Evolutionary conservation across 1,139 yeast species (phyloP), one percentile per base, ranked within the genome.

Genomic region (Geotrichum macrosporum): DNA sequence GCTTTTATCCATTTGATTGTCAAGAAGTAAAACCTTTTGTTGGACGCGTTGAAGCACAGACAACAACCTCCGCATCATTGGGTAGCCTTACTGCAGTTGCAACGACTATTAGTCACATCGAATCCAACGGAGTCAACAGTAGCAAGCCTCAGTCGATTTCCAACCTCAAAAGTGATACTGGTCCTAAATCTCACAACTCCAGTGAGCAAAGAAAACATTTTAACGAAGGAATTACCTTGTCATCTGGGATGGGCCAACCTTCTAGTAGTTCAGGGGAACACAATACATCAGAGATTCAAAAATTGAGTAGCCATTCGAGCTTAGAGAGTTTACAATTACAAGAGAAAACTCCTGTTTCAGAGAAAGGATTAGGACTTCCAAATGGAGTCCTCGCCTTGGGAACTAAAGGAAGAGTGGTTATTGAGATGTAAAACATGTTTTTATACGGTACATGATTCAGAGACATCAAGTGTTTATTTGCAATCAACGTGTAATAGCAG

Each of bases 1-100:
- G 24, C 19, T 47, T 47, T 43, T 35, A 16, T 9, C 42, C 45
- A 2, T 47, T 47, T 31, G 43, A 47, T 19, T 26, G 20, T 18
- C 42, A 35, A 5, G 33, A 26, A 3, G 41, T 31, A 8, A 37
- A 30, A 10, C 2, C 12, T 19, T 13, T 5, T 16, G 3, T 5
- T 24, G 9, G 9, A 8, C 10, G 9, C 6, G 27, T 8, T 24
- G 27, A 24, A 8, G 27, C 9, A 24, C 10, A 8, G 10, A 24
- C 27, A 24, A 10, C 6, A 24, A 5, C 21, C 9, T 10, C 38
- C 5, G 12, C 20, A n/a, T 19, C 38, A 6, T n/a, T n/a, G n/a
- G 35, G 46, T 12, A 42, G 35, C 27, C 21, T 26, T n/a, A 42
- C 46, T 3, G 40, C 41, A 3, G 41, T 24, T 8, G 22, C 41